Conservation (phyloP, 441 rosid species). For the Francoa sonchifolia region DNA sequence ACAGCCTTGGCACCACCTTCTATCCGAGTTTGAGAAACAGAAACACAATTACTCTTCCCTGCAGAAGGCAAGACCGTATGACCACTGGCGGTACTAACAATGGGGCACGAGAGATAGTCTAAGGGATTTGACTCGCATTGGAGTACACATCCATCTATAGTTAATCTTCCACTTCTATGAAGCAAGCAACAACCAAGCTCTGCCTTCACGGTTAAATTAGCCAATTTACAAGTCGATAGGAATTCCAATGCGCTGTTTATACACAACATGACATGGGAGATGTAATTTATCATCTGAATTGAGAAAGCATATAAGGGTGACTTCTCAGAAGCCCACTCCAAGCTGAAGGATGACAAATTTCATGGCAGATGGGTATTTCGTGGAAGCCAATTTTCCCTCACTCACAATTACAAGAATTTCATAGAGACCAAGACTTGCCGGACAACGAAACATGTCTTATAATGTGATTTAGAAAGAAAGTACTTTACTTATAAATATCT, state of each 20-base stretch:
- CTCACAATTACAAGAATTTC: background rate
- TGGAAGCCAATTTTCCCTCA: conserved; percentile 2
- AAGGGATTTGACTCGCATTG: conserved; percentile 77
- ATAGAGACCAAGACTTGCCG: too few relatives aligned
- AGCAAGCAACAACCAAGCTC: conserved; percentile 95
- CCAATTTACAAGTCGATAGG: conserved; percentile 66
- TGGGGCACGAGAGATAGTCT: conserved; percentile 82
- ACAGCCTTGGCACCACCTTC: conserved; percentile 94
- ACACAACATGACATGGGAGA: conserved; percentile 11
- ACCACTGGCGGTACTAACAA: conserved; percentile 59
- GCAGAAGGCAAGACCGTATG: conserved; percentile 22
- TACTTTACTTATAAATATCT: too few relatives aligned
- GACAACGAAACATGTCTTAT: background rate
- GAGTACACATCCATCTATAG: conserved; percentile 73
- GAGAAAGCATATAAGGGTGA: too few relatives aligned
- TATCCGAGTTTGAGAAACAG: conserved; percentile 63
- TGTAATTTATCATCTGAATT: too few relatives aligned
- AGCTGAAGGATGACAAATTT: background rate
- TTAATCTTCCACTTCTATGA: conserved; percentile 78
- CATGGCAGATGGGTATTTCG: conserved; percentile 1
- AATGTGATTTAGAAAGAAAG: too few relatives aligned
- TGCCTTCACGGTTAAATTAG: conserved; percentile 71
- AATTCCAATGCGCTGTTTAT: conserved; percentile 78
- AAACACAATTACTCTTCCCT: conserved; percentile 37
- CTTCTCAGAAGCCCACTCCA: conserved; percentile 8